A percentile compares a stretch with the other conserved stretches of the same genome.
Conservation (phyloP, 2,329 filamentous ascomycete genomes). For the Hymenoscyphus fraxineus region DNA sequence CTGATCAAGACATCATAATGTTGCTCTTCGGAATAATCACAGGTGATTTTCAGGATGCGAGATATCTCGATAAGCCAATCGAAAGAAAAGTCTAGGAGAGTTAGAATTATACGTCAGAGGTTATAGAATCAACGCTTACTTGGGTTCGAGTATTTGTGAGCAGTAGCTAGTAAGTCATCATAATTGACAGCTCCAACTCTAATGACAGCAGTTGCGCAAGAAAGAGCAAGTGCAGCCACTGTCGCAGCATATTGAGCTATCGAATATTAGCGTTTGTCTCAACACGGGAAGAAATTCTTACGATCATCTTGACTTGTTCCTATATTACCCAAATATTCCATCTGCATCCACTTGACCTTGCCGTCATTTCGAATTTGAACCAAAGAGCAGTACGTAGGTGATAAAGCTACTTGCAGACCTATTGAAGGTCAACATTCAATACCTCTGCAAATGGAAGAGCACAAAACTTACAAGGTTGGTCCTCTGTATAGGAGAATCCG, state of each 20-base stretch:
- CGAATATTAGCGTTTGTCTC: conserved; percentile 20
- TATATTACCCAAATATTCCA: conserved; percentile 50
- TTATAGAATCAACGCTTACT: conserved; percentile 22
- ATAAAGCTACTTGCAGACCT: conserved; percentile 59
- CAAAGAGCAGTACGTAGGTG: conserved; percentile 57
- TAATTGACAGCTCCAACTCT: conserved; percentile 47
- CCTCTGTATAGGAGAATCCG: conserved; percentile 68
- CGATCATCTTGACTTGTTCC: conserved; percentile 47
- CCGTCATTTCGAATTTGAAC: conserved; percentile 56
- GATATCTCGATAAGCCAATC: conserved; percentile 66
- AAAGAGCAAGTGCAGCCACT: conserved; percentile 57
- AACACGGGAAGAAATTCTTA: conserved; percentile 32
- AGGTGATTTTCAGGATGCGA: conserved; percentile 64
- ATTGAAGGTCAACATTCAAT: background rate
- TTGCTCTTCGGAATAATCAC: conserved; percentile 78
- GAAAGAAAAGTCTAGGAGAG: conserved; percentile 51
- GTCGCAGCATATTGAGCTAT: conserved; percentile 54
- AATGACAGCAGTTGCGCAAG: conserved; percentile 46
- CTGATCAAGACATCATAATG: conserved; percentile 68
- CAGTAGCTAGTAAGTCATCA: conserved; percentile 69
- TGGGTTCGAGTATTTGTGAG: conserved; percentile 37
- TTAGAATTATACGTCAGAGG: background rate
- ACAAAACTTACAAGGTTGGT: conserved; percentile 55
- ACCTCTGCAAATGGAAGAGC: background rate
- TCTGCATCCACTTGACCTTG: conserved; percentile 54